These are phyloP conservation scores for Tarenaya hassleriana DNA, from an alignment of 345 rosid species.

Conservation along the genomic window DNA sequence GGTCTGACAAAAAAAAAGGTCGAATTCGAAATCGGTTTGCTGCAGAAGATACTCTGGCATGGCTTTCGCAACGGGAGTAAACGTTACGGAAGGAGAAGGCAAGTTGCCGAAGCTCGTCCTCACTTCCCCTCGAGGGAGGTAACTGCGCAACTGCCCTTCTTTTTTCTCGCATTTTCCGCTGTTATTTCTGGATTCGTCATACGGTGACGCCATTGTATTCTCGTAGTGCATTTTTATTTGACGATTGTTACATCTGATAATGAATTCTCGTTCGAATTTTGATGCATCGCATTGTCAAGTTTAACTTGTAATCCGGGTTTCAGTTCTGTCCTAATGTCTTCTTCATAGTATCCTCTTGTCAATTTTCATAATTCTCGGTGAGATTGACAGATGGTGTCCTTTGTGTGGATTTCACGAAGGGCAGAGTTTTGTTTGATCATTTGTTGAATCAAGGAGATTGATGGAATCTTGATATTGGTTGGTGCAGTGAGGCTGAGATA, in stretches of 20 bases:
- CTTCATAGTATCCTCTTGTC: too few species aligned
- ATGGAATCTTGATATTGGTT: neutral
- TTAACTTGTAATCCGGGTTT: too few species aligned
- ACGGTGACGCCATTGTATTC: too few species aligned
- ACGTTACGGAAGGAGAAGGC: constrained; percentile 74
- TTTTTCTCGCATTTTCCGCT: neutral
- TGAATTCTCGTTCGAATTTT: too few species aligned
- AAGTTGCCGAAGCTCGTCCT: constrained; percentile 79
- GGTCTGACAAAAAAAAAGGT: too few species aligned
- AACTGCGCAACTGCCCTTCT: neutral
- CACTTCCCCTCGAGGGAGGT: constrained; percentile 70
- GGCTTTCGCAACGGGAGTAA: constrained; percentile 63
- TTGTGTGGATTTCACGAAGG: too few species aligned
- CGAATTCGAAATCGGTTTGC: constrained; percentile 8
- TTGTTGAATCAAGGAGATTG: neutral
- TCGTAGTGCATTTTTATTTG: too few species aligned
- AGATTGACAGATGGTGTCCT: too few species aligned
- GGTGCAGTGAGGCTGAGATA: constrained; percentile 76
- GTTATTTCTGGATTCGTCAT: constrained; percentile 4
- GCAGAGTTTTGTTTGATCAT: neutral
- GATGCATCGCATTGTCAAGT: too few species aligned
- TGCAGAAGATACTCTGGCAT: constrained; percentile 44
- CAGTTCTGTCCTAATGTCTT: too few species aligned
- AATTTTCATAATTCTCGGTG: too few species aligned
- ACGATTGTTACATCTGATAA: too few species aligned